Evolutionary conservation across 2,329 filamentous ascomycete species (phyloP).

Genomic region (Macrophomina phaseolina): DNA sequence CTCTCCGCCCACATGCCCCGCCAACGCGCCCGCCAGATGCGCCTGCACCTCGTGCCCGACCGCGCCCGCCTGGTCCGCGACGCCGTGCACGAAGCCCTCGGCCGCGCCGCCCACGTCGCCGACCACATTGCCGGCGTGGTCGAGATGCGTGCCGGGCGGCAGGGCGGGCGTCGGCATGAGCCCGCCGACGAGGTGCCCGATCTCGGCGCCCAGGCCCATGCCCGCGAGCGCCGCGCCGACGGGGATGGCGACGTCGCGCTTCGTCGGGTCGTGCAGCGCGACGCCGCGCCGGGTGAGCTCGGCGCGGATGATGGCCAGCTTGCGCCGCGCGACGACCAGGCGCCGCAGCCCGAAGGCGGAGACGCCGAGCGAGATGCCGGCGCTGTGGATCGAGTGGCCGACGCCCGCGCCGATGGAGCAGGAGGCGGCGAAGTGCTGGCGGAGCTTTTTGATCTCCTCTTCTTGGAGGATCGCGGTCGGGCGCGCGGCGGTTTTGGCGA

Average conservation of each 20-base stretch:
- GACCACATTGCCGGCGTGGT: not conserved
- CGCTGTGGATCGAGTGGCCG: constrained; percentile 7
- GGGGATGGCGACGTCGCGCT: constrained; percentile 16
- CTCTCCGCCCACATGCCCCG: not conserved
- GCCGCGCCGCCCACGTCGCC: not conserved
- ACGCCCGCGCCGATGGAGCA: constrained; percentile 12
- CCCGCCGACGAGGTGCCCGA: not conserved
- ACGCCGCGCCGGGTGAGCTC: not conserved
- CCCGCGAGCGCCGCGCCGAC: constrained; percentile 2
- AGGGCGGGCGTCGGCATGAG: not conserved
- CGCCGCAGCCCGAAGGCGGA: constrained; percentile 9
- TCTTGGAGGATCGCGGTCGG: not conserved
- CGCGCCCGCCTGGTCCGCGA: not conserved
- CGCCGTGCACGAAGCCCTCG: not conserved
- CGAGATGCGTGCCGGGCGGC: not conserved
- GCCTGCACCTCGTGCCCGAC: constrained; percentile 5
- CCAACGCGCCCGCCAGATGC: constrained; percentile 1
- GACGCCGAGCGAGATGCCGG: constrained; percentile 10
- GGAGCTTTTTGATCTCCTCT: constrained; percentile 11
- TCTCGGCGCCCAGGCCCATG: constrained; percentile 7
- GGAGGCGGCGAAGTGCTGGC: constrained; percentile 14
- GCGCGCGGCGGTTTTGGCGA: not conserved
- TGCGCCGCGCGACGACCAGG: not conserved
- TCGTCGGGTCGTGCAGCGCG: constrained; percentile 1
- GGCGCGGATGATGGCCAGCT: constrained; percentile 14